phyloP scores from a whole-genome alignment of 345 rosid genomes.

The Diplotaxis tenuifolia region DNA sequence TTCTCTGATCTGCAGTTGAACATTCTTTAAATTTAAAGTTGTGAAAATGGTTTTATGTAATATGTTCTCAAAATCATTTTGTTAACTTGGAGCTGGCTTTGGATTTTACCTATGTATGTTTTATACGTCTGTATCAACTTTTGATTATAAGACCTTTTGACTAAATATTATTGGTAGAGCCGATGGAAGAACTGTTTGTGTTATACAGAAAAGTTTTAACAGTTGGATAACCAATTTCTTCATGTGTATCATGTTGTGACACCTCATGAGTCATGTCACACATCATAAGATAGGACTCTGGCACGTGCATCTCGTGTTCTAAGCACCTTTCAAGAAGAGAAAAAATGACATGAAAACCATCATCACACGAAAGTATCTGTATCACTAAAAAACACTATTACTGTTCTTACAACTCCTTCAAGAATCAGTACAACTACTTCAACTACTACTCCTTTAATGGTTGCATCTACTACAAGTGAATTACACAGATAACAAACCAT shows the following conservation, averaged over 20 bases:
- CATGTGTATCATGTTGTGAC: neutral
- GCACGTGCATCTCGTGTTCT: neutral
- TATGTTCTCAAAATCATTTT: neutral
- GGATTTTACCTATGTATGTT: neutral
- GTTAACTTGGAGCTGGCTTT: neutral
- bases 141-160: neutral
- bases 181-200: neutral
- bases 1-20: conserved; percentile 56
- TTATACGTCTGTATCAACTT: neutral
- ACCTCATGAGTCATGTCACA: neutral
- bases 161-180: neutral
- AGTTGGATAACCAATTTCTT: neutral
- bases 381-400: conserved; percentile 22
- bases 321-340: neutral
- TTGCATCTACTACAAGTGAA: neutral
- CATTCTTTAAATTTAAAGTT: conserved; percentile 49
- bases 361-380: neutral
- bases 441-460: conserved; percentile 7
- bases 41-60: neutral
- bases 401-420: conserved; percentile 21
- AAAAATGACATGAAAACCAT: neutral
- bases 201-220: neutral
- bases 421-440: conserved; percentile 18
- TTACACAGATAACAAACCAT: conserved; percentile 22
- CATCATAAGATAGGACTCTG: neutral